Evolutionary conservation across 495 filamentous ascomycete genomes (phyloP).

Genomic region (Hypomontagnella monticulosa): DNA sequence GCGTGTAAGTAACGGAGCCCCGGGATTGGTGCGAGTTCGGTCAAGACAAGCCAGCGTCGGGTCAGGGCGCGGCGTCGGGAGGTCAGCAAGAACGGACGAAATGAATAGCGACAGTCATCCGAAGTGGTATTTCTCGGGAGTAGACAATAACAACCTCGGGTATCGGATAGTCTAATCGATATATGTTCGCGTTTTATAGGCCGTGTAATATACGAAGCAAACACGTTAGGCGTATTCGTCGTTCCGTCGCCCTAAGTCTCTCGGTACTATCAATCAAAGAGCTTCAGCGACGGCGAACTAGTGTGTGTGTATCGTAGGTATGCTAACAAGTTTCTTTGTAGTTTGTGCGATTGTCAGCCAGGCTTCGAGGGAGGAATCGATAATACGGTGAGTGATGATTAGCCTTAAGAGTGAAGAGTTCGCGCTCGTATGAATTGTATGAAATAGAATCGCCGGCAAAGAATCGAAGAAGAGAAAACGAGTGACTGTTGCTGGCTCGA

Average conservation of each 20-base stretch:
- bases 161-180: slow-evolving; percentile 7
- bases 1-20: neutral
- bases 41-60: slow-evolving; percentile 41
- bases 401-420: too few relatives aligned
- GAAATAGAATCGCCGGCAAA: slow-evolving; percentile 17
- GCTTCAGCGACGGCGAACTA: slow-evolving; percentile 11
- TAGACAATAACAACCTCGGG: slow-evolving; percentile 2
- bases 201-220: neutral
- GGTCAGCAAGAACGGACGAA: slow-evolving; percentile 30
- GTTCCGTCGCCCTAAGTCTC: neutral
- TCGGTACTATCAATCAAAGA: slow-evolving; percentile 18
- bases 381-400: neutral
- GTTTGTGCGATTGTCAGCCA: slow-evolving; percentile 6
- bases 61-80: slow-evolving; percentile 34
- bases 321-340: slow-evolving; percentile 12
- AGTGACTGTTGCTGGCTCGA: slow-evolving; percentile 35
- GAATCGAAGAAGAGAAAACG: slow-evolving; percentile 31
- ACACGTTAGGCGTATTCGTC: slow-evolving; percentile 7
- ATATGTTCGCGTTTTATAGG: slow-evolving; percentile 13
- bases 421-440: too few relatives aligned
- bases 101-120: slow-evolving; percentile 42
- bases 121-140: slow-evolving; percentile 24
- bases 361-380: slow-evolving; percentile 3
- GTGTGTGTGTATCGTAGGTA: slow-evolving; percentile 14
- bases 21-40: slow-evolving; percentile 19